phyloP scores from a whole-genome alignment of 2,329 filamentous ascomycete genomes.

The Pezicula rhizophila region DNA sequence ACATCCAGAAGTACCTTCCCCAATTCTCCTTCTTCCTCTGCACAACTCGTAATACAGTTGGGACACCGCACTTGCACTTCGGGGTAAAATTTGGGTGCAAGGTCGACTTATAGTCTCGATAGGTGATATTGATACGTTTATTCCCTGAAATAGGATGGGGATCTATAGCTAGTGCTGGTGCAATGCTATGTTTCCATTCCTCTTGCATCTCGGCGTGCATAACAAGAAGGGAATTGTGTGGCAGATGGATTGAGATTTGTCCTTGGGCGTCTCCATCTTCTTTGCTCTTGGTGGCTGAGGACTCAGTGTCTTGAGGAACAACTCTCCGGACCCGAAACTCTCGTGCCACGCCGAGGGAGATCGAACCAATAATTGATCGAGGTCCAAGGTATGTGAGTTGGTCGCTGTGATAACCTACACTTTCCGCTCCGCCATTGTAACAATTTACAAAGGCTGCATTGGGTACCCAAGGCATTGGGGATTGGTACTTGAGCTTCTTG shows the following conservation, averaged over 20 bases:
- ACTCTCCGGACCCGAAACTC: constrained; percentile 85
- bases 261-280: constrained; percentile 61
- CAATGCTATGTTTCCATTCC: constrained; percentile 87
- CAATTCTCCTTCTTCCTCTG: constrained; percentile 70
- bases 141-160: constrained; percentile 79
- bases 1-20: constrained; percentile 92
- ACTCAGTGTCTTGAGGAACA: constrained; percentile 48
- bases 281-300: constrained; percentile 19
- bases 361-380: constrained; percentile 77
- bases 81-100: constrained; percentile 76
- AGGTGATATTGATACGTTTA: constrained; percentile 87
- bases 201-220: constrained; percentile 99
- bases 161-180: constrained; percentile 68
- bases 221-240: constrained; percentile 86
- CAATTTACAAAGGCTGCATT: constrained; percentile 95
- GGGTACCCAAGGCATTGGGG: constrained; percentile 66
- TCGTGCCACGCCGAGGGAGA: constrained; percentile 86
- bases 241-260: constrained; percentile 87
- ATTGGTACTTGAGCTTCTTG: constrained; percentile 73
- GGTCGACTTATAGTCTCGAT: constrained; percentile 73
- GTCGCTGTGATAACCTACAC: constrained; percentile 88
- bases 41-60: constrained; percentile 67
- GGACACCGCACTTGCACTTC: constrained; percentile 67
- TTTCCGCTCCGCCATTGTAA: constrained; percentile 75
- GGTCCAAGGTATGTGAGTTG: constrained; percentile 91